Percentiles rank a stretch among this genome's conserved stretches.
These are phyloP conservation scores for Betula pendula DNA, from an alignment of 306 rosid species.

Conservation along the genomic window DNA sequence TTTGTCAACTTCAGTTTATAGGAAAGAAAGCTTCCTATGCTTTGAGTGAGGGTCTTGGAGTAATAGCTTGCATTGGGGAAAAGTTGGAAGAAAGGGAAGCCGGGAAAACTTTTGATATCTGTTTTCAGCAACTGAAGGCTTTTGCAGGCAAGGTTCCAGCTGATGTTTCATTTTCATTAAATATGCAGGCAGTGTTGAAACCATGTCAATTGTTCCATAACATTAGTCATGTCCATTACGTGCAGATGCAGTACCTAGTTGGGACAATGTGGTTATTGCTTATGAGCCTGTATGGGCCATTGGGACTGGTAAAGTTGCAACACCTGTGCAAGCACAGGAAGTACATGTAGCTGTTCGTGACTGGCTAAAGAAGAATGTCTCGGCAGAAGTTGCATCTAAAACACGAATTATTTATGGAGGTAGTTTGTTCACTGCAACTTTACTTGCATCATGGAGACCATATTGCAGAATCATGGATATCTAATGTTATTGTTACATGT, in stretches of 20 bases:
- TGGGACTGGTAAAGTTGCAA: conserved; percentile 98
- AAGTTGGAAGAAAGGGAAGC: conserved; percentile 90
- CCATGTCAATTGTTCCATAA: conserved; percentile 12
- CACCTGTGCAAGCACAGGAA: conserved; percentile 98
- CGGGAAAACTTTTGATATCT: conserved; percentile 90
- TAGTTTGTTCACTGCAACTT: conserved; percentile 32
- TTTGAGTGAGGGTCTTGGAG: conserved; percentile 88
- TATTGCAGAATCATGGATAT: not conserved
- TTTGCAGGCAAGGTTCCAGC: conserved; percentile 61
- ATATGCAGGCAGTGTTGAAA: not conserved
- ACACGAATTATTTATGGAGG: conserved; percentile 97
- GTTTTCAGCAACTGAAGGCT: conserved; percentile 83
- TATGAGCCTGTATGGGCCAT: conserved; percentile 99
- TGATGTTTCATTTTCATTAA: conserved; percentile 18
- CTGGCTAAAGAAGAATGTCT: conserved; percentile 83
- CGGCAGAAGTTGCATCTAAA: conserved; percentile 89
- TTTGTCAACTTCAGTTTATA: conserved; percentile 68
- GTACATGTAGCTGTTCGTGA: conserved; percentile 91
- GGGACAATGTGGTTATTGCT: conserved; percentile 92
- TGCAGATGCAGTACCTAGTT: conserved; percentile 88
- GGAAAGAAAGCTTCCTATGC: conserved; percentile 99
- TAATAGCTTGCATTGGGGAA: conserved; percentile 97
- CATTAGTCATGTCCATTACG: conserved; percentile 11
- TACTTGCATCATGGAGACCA: conserved; percentile 17
- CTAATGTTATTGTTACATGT: conserved; percentile 1